Evolutionary conservation across 805 yeast species (phyloP).

Genomic region (Nakazawaea populi): DNA sequence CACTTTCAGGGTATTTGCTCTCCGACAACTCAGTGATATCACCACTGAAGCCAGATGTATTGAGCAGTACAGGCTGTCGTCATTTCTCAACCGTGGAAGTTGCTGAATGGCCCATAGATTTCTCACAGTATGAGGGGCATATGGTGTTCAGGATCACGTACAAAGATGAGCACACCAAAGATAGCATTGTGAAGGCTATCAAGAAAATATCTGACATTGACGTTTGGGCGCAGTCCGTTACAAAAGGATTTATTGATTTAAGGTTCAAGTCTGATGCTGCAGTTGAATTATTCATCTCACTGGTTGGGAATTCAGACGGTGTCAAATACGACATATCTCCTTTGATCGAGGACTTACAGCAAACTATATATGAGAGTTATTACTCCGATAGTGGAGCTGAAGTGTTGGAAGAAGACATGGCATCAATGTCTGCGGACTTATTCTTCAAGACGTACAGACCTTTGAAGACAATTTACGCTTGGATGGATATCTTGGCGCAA

Average conservation of each 20-base stretch:
- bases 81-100: conserved; percentile 27
- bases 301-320: conserved; percentile 8
- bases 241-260: conserved; percentile 42
- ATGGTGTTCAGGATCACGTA: conserved; percentile 39
- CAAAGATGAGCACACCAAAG: conserved; percentile 16
- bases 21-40: too few relatives aligned
- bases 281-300: conserved; percentile 14
- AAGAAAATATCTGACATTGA: conserved; percentile 17
- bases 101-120: conserved; percentile 32
- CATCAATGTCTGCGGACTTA: conserved; percentile 28
- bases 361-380: conserved; percentile 48
- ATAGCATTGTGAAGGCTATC: conserved; percentile 13
- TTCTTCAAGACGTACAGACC: conserved; percentile 72
- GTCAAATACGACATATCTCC: conserved; percentile 26
- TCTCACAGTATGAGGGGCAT: conserved; percentile 34
- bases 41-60: background rate
- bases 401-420: too few relatives aligned
- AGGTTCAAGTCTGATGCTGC: conserved; percentile 21
- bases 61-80: background rate
- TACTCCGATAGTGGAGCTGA: too few relatives aligned
- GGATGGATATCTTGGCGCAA: conserved; percentile 58
- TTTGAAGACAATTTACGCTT: conserved; percentile 59
- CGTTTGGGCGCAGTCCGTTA: conserved; percentile 44
- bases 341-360: conserved; percentile 52
- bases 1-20: too few relatives aligned